Base-by-base conservation (phyloP, 805 yeast genomes). In the Blastobotrys robertii region DNA sequence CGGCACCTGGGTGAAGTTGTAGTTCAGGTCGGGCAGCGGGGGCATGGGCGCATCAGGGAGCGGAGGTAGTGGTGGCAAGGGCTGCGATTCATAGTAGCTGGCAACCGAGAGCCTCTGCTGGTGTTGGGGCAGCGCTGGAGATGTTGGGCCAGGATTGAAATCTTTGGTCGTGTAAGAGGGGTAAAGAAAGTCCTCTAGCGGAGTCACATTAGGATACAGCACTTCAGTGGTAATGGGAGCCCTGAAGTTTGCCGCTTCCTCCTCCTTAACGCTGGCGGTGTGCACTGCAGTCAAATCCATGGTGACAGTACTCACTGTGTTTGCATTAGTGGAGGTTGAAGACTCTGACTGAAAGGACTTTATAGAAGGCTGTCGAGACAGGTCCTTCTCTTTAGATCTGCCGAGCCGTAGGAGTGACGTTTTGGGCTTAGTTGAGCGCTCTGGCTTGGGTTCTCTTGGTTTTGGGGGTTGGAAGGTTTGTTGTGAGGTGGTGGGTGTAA, bases 171-270 rank as follows among this genome's bases (percentile, higher is more conserved):
- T 34, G 37, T 12, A 15, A 13, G 22, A 12, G 15, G 41, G 34
- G 37, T 34, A 34, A 10, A 34, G 37, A 10, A 19, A 31, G 29
- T 39, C 42, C 30, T 36, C 38, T 5, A 36, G n/a, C 11, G 13
- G 38, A 7, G 30, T 13, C 31, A 22, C 31, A 9, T 36, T 36
- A 3, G 38, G 38, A 22, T 36, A 36, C 38, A 36, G 30, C 14
- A 36, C 14, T 7, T 36, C 38, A 8, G 14, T 22, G 28, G 19
- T 36, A 8, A 36, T 36, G 12, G 38, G 38, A 2, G 30, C 38
- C 9, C 25, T 19, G 30, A 36, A 19, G 25, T 19, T 19, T 19
- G 25, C 25, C 6, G 25, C 25, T 19, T 19, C 25, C 25, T 19
- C 25, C 25, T 19, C 25, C 25, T 19, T 19, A 19, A 6, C 25